Base-by-base conservation (phyloP, 2,329 filamentous ascomycete genomes). In the Aspergillus hortae region DNA sequence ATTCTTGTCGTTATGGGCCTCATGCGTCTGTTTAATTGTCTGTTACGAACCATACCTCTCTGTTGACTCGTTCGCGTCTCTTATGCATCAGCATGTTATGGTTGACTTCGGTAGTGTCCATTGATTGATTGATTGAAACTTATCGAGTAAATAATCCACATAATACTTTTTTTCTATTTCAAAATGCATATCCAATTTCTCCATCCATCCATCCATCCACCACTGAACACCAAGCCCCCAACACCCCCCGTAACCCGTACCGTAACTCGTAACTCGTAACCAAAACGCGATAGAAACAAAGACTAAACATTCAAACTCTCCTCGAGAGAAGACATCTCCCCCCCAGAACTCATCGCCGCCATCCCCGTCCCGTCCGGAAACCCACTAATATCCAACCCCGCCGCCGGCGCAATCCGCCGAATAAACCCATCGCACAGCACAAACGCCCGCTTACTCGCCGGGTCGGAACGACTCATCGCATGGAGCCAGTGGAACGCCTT, bases 401-500 rank as follows among this genome's bases (percentile, higher is more conserved):
- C 43, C 14, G 56, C 62, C 3, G 61, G 63, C 1, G 60, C 67
- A 35, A 71, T 64, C 6, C 65, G 66, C 14, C 52, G 56, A 14
- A 74, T 49, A 44, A 74, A 56, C 5, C 56, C 52, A 50, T 68
- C 62, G 51, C 69, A 71, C 4, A 70, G 52, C 6, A 59, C 5
- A 54, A 72, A 76, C 0, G 72, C 72, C 10, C 70, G 63, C 6
- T 57, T 50, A 2, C 71, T 66, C 2, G 69, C 67, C 1, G 56
- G 41, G 33, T 69, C 66, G 12, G 66, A 61, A 10, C 48, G 30
- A 5, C 64, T 64, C 51, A 74, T 63, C 2, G 62, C 52, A 51
- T 70, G 60, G 1, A 76, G 62, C 72, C 72, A 75, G 19, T 51
- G 52, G 5, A 74, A 54, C 2, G 67, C 70, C 46, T 75, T 75